Evolutionary conservation across 495 filamentous ascomycete species (phyloP).

Genomic region (Tetracladium marchalianum): DNA sequence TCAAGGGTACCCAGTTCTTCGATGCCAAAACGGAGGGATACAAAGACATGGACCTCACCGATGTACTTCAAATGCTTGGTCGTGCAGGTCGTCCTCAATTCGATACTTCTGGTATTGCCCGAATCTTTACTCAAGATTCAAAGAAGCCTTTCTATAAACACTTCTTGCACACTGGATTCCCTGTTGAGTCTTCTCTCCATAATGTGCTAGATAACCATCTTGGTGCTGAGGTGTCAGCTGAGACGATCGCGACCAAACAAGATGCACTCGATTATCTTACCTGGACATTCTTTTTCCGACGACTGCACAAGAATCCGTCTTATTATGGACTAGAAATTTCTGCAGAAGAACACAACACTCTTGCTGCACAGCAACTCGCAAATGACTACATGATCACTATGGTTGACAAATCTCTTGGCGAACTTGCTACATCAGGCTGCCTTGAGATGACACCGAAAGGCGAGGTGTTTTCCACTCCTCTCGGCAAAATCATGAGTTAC

Average conservation of each 20-base stretch:
- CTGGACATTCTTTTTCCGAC: conserved; percentile 98
- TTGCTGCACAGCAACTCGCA: conserved; percentile 71
- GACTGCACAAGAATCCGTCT: conserved; percentile 95
- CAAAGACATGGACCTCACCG: conserved; percentile 97
- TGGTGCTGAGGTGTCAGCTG: conserved; percentile 87
- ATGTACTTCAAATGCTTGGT: conserved; percentile 97
- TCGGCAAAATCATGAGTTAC: conserved; percentile 98
- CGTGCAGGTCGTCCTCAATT: conserved; percentile 95
- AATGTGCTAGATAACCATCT: conserved; percentile 96
- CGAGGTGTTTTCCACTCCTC: conserved; percentile 75
- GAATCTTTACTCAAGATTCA: conserved; percentile 92
- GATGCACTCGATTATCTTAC: conserved; percentile 97
- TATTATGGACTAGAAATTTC: conserved; percentile 96
- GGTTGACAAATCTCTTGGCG: conserved; percentile 73
- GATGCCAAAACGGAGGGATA: conserved; percentile 97
- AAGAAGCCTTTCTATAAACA: conserved; percentile 99
- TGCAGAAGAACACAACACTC: conserved; percentile 83
- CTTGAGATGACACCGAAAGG: conserved; percentile 74
- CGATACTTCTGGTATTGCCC: conserved; percentile 86
- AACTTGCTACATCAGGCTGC: conserved; percentile 76
- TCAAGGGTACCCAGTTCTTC: conserved; percentile 98
- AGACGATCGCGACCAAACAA: conserved; percentile 86
- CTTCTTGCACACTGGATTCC: conserved; percentile 96
- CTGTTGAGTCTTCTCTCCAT: conserved; percentile 91
- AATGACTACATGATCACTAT: conserved; percentile 89